A percentile compares a stretch with the other conserved stretches of the same genome.
These are phyloP conservation scores for Phytophthora ohioensis DNA, from an alignment of 352 stramenopile genomes.

Conservation along the genomic window DNA sequence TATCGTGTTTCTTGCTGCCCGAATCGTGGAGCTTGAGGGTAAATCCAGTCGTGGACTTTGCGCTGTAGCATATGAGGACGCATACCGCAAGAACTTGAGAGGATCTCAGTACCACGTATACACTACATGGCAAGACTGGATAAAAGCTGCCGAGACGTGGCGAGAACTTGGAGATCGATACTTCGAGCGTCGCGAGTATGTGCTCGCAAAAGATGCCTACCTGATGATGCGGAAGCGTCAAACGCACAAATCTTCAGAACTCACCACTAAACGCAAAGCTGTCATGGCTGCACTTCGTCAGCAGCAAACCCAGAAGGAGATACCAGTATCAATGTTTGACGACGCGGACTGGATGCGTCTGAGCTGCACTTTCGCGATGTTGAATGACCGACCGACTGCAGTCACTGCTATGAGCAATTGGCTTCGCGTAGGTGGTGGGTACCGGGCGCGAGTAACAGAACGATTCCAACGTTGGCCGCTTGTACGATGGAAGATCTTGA, in stretches of 20 bases:
- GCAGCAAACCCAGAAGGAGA: constrained; percentile 19
- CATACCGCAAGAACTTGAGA: constrained; percentile 53
- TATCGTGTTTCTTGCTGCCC: constrained; percentile 65
- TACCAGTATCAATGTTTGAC: constrained; percentile 17
- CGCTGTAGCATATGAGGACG: constrained; percentile 73
- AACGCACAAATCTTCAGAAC: constrained; percentile 38
- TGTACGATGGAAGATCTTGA: constrained; percentile 71
- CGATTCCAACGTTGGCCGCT: constrained; percentile 62
- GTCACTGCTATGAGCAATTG: constrained; percentile 47
- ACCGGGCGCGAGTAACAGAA: constrained; percentile 50
- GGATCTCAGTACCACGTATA: constrained; percentile 21
- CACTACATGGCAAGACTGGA: constrained; percentile 67
- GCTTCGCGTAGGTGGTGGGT: constrained; percentile 45
- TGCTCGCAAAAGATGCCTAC: constrained; percentile 71
- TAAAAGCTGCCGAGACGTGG: constrained; percentile 62
- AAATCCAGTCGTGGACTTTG: constrained; percentile 51
- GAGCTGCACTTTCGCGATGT: constrained; percentile 49
- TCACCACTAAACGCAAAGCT: constrained; percentile 45
- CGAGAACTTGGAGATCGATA: constrained; percentile 59
- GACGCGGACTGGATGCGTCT: constrained; percentile 67
- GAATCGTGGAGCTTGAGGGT: constrained; percentile 69
- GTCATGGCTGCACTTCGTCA: constrained; percentile 35
- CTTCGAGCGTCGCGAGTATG: constrained; percentile 55
- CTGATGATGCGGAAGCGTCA: constrained; percentile 67
- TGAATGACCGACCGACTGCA: constrained; percentile 53